These are phyloP conservation scores for Capronia epimyces DNA, from an alignment of 2,329 filamentous ascomycete genomes.

Conservation along the genomic window DNA sequence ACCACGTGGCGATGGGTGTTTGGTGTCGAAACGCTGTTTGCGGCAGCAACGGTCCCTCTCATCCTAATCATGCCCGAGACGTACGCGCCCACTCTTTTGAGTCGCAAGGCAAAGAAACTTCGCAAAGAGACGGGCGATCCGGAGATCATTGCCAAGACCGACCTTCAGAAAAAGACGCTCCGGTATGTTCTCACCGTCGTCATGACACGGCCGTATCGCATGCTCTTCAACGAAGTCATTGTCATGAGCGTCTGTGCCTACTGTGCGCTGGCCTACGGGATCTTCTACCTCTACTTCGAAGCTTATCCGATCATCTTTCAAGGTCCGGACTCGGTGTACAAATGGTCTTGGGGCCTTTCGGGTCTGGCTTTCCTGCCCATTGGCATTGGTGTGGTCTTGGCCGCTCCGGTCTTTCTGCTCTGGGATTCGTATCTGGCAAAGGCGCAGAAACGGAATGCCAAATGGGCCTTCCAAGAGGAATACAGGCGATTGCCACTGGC, in stretches of 20 bases:
- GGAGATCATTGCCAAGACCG: conserved; percentile 53
- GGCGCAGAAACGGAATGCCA: conserved; percentile 45
- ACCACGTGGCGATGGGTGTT: conserved; percentile 47
- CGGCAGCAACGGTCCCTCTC: conserved; percentile 52
- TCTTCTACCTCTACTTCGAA: conserved; percentile 70
- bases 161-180: conserved; percentile 53
- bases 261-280: conserved; percentile 63
- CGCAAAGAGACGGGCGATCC: conserved; percentile 51
- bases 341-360: conserved; percentile 35
- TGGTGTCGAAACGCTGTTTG: conserved; percentile 62
- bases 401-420: conserved; percentile 56
- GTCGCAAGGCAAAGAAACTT: conserved; percentile 52
- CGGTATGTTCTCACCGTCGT: conserved; percentile 54
- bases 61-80: conserved; percentile 62
- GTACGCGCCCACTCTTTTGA: conserved; percentile 55
- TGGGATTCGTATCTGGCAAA: conserved; percentile 59
- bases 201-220: conserved; percentile 64
- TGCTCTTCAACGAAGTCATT: conserved; percentile 67
- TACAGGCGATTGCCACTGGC: conserved; percentile 66
- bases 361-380: conserved; percentile 42
- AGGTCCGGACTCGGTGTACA: conserved; percentile 33
- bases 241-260: conserved; percentile 66
- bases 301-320: conserved; percentile 68
- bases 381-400: conserved; percentile 56
- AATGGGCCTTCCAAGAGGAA: conserved; percentile 55